These are phyloP conservation scores for Ceratocystis albifundus DNA, from an alignment of 2,329 filamentous ascomycete genomes.

Conservation along the genomic window DNA sequence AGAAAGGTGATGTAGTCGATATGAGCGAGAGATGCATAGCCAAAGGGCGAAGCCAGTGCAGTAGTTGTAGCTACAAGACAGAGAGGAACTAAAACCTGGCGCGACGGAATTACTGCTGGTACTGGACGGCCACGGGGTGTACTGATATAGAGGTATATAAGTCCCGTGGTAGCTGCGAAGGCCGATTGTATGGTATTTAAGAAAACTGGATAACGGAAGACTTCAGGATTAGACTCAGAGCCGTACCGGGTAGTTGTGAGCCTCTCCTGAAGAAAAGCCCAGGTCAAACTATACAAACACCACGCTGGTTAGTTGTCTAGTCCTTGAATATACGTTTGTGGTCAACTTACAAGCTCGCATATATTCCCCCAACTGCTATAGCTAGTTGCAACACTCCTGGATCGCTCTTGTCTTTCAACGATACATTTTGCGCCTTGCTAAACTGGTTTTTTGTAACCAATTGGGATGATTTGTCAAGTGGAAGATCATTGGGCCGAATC, in stretches of 20 bases:
- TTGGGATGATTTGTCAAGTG: conserved; percentile 17
- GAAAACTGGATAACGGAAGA: conserved; percentile 88
- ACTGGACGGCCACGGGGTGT: conserved; percentile 37
- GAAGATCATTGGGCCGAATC: conserved; percentile 34
- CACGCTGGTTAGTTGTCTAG: background rate
- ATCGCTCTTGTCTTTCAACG: conserved; percentile 30
- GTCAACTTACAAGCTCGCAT: conserved; percentile 74
- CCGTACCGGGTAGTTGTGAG: conserved; percentile 88
- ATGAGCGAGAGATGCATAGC: conserved; percentile 81
- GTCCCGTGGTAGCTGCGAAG: conserved; percentile 74
- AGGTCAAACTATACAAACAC: conserved; percentile 59
- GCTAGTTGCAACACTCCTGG: conserved; percentile 63
- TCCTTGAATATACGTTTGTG: background rate
- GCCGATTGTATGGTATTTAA: conserved; percentile 91
- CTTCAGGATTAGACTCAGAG: conserved; percentile 49
- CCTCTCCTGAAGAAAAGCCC: conserved; percentile 93
- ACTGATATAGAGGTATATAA: conserved; percentile 62
- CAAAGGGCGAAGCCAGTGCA: conserved; percentile 86
- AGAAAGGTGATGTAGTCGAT: conserved; percentile 98
- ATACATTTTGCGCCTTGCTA: conserved; percentile 25
- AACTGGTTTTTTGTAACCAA: background rate
- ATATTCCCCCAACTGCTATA: conserved; percentile 87
- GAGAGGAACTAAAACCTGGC: conserved; percentile 63
- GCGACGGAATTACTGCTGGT: conserved; percentile 64
- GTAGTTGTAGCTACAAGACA: conserved; percentile 76